Conservation (phyloP, 805 yeast species). For the Wickerhamiella spandovensis region DNA sequence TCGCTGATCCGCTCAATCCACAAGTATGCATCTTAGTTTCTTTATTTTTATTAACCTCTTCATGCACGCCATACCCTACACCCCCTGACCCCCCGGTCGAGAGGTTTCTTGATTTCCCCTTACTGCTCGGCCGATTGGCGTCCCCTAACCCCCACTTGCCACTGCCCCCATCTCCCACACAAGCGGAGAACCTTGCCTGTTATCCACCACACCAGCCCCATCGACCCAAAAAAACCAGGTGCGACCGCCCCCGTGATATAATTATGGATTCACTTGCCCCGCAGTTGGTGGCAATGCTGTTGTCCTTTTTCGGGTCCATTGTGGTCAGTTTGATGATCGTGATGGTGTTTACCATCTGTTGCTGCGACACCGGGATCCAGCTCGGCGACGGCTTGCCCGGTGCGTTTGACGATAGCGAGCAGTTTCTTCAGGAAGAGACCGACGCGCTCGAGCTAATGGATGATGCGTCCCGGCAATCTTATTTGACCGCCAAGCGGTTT, state of each 20-base stretch:
- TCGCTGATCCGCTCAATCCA: too few relatives aligned
- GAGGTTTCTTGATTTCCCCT: background rate
- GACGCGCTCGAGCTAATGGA: slow-evolving; percentile 53
- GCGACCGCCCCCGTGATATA: background rate
- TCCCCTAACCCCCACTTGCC: background rate
- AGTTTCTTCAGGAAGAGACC: slow-evolving; percentile 45
- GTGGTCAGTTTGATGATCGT: slow-evolving; percentile 7
- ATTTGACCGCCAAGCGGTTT: slow-evolving; percentile 46
- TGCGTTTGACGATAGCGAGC: slow-evolving; percentile 48
- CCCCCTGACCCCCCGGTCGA: background rate
- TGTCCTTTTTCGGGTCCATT: slow-evolving; percentile 8
- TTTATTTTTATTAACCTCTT: too few relatives aligned
- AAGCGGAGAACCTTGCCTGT: background rate
- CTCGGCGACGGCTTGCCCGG: slow-evolving; percentile 38
- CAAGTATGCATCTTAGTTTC: too few relatives aligned
- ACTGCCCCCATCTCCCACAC: background rate
- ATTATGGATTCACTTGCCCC: background rate
- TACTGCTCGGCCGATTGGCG: too few relatives aligned
- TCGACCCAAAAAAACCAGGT: background rate
- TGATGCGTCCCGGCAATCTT: slow-evolving; percentile 39
- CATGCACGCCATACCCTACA: background rate
- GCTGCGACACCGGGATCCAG: slow-evolving; percentile 20
- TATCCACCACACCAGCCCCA: background rate
- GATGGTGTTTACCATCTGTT: slow-evolving; percentile 8
- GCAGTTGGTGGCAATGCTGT: slow-evolving; percentile 2